Evolutionary conservation across 179 eudicot species (phyloP).

Genomic region (Spergularia azorica): DNA sequence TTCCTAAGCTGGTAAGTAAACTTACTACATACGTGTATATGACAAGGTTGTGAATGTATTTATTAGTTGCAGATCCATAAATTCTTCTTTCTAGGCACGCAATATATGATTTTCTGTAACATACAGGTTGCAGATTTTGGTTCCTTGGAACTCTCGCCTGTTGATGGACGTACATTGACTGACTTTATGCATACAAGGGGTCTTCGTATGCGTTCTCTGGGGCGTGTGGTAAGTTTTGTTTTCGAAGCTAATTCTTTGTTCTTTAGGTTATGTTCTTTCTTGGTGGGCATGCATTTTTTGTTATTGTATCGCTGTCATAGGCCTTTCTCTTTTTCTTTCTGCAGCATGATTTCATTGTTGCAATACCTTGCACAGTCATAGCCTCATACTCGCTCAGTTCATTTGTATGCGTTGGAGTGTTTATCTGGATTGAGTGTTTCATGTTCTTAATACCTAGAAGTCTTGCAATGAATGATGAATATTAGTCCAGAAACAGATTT

Average conservation of each 20-base stretch:
- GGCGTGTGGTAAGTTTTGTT: slow-evolving; percentile 77
- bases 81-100: background rate
- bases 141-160: slow-evolving; percentile 98
- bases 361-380: background rate
- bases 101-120: slow-evolving; percentile 18
- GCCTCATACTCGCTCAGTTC: too few species aligned
- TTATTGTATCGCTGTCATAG: background rate
- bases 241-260: background rate
- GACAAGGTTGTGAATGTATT: slow-evolving; percentile 2
- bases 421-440: background rate
- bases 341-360: slow-evolving; percentile 1
- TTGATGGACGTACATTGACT: slow-evolving; percentile 96
- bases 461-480: background rate
- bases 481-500: background rate
- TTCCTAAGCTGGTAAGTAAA: slow-evolving; percentile 88
- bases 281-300: background rate
- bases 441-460: background rate
- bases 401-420: background rate
- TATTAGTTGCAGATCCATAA: background rate
- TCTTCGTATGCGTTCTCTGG: slow-evolving; percentile 96
- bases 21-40: background rate
- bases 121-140: slow-evolving; percentile 99
- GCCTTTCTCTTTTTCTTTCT: background rate
- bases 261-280: background rate
- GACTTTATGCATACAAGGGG: slow-evolving; percentile 99